Evolutionary conservation across 2,329 filamentous ascomycete species (phyloP), one percentile per base, ranked within the genome.

Genomic region (Paecilomyces formosus): DNA sequence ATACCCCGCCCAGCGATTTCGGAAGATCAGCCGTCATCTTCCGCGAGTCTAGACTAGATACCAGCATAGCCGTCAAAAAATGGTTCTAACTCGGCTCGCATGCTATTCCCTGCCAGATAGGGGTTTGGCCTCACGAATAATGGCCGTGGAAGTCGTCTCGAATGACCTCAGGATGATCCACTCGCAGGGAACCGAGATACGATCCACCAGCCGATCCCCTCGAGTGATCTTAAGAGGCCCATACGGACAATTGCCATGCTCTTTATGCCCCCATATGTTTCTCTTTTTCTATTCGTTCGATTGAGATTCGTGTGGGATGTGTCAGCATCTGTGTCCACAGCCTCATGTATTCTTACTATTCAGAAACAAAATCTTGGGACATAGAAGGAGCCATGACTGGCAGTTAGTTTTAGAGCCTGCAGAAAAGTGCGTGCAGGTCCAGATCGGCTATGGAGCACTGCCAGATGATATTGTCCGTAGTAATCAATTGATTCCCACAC

Each of bases 391-490:
- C 15, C 35, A 45, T 6, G 8, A 15, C 35, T 45, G 35, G 35
- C 35, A 52, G 21, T 35, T 31, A 13, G 13, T 24, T 39, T 26
- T 18, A 33, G 54, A 6, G 54, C n/a, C 18, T 6, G 18, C 35
- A 11, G 12, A 6, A 39, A 30, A 33, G 31, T 55, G 31, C 24
- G 6, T 6, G 6, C 24, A 26, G 24, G 24, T 54, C 53, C 28
- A 54, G 53, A 54, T 54, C 53, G 22, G 26, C 54, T 15, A 55
- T 55, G 31, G 54, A 55, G 22, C 31, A n/a, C 31, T 45, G 15
- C 3, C 35, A 18, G 35, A 8, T 45, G 35, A 45, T 45, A 15
- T n/a, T 45, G n/a, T 45, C 11, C 5, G 35, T 28, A 24, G 50
- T 28, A 24, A 52, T 52, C 50, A 31, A 31, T 31, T 12, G 11